Conservation (phyloP, 495 filamentous ascomycete genomes). For the Xylaria sp. region DNA sequence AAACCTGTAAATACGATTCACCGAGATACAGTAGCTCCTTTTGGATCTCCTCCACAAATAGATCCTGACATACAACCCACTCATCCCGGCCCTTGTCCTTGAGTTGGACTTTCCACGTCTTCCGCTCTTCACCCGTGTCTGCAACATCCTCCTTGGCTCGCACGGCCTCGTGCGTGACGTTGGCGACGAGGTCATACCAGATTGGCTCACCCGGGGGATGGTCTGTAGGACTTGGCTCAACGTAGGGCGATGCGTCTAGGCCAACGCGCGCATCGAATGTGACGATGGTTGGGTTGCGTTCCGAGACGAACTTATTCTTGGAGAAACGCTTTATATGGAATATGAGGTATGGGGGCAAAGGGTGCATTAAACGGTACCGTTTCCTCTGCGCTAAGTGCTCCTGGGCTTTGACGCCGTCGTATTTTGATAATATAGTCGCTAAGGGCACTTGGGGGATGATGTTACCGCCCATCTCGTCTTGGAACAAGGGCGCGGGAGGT, state of each 20-base stretch:
- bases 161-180: conserved; percentile 92
- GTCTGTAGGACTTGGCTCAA: conserved; percentile 57
- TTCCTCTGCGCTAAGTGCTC: conserved; percentile 86
- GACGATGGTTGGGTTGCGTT: conserved; percentile 98
- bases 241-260: conserved; percentile 88
- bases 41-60: conserved; percentile 87
- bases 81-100: conserved; percentile 70
- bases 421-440: conserved; percentile 88
- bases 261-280: conserved; percentile 80
- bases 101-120: conserved; percentile 79
- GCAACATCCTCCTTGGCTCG: conserved; percentile 60
- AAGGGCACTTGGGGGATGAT: conserved; percentile 97
- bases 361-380: conserved; percentile 89
- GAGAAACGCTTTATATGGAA: conserved; percentile 98
- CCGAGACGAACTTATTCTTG: conserved; percentile 91
- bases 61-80: conserved; percentile 93
- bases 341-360: conserved; percentile 87
- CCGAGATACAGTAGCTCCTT: conserved; percentile 88
- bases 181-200: conserved; percentile 95
- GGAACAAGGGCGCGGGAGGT: conserved; percentile 93
- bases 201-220: conserved; percentile 81
- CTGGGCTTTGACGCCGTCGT: conserved; percentile 87
- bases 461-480: conserved; percentile 86
- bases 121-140: conserved; percentile 47
- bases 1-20: conserved; percentile 94